A percentile compares a stretch with the other conserved stretches of the same genome.
These are phyloP conservation scores for Podospora pseudopauciseta DNA, from an alignment of 495 filamentous ascomycete genomes.

Conservation along the genomic window DNA sequence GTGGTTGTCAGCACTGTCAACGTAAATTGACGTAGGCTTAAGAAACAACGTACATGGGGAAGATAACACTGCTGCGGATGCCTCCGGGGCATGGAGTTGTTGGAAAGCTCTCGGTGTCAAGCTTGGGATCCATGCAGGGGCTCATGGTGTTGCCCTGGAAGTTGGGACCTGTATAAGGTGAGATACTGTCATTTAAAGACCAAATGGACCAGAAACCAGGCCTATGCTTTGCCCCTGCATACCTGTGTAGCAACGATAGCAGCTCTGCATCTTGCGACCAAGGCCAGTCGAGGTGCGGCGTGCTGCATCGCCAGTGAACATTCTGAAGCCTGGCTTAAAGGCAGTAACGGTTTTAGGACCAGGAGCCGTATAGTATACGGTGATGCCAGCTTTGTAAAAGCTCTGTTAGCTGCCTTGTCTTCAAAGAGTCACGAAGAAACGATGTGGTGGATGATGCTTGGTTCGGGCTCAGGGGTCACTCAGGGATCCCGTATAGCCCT, in stretches of 20 bases:
- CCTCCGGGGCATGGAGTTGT: slow-evolving; percentile 39
- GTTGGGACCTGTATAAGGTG: slow-evolving; percentile 32
- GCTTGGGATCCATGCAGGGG: slow-evolving; percentile 38
- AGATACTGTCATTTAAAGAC: too few relatives aligned
- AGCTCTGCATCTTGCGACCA: slow-evolving; percentile 38
- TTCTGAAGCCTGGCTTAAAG: slow-evolving; percentile 54
- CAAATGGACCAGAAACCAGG: too few relatives aligned
- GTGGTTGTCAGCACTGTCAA: neutral
- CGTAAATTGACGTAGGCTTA: neutral
- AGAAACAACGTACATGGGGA: slow-evolving; percentile 40
- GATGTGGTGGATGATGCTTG: too few relatives aligned
- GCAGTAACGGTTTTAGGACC: slow-evolving; percentile 44
- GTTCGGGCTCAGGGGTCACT: too few relatives aligned
- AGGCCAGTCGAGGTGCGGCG: slow-evolving; percentile 31
- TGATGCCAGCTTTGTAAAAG: slow-evolving; percentile 18
- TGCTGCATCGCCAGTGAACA: slow-evolving; percentile 46
- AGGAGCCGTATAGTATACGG: slow-evolving; percentile 30
- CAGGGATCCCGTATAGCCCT: too few relatives aligned
- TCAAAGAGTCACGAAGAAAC: too few relatives aligned
- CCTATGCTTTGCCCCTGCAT: too few relatives aligned
- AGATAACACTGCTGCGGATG: slow-evolving; percentile 50
- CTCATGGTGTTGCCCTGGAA: slow-evolving; percentile 40
- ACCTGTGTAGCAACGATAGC: slow-evolving; percentile 43
- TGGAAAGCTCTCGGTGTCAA: slow-evolving; percentile 42
- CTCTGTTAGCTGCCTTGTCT: too few relatives aligned